These are phyloP conservation scores for Vicia sativa DNA, from an alignment of 306 rosid species.

Conservation along the genomic window DNA sequence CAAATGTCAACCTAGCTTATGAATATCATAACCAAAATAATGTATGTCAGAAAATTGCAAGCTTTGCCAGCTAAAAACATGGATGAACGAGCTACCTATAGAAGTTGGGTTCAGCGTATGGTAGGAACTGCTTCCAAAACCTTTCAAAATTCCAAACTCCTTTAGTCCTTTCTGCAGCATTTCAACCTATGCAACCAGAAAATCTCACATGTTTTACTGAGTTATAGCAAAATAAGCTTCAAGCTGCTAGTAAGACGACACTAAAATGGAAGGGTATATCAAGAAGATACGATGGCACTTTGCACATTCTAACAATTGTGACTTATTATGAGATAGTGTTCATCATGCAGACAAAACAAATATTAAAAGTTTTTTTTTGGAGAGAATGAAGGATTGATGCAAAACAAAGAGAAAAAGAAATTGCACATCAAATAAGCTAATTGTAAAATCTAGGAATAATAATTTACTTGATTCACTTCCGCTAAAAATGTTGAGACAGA, in stretches of 20 bases:
- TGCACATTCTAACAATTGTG: constrained; percentile 17
- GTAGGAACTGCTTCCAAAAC: constrained; percentile 56
- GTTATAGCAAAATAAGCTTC: constrained; percentile 25
- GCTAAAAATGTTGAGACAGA: constrained; percentile 5
- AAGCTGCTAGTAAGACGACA: constrained; percentile 34
- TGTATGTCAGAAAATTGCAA: constrained; percentile 13
- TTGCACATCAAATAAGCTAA: background rate
- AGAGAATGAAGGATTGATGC: background rate
- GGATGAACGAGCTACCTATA: constrained; percentile 58
- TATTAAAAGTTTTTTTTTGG: background rate
- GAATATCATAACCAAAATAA: constrained; percentile 8
- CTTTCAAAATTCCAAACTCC: constrained; percentile 76
- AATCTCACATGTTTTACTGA: constrained; percentile 29
- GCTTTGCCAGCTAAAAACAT: constrained; percentile 22
- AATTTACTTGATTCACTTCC: constrained; percentile 17
- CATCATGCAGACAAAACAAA: constrained; percentile 10
- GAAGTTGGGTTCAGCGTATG: constrained; percentile 92
- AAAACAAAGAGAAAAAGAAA: constrained; percentile 11
- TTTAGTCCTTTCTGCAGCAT: constrained; percentile 81
- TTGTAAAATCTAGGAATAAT: constrained; percentile 4
- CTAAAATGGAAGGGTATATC: constrained; percentile 10
- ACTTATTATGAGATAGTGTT: constrained; percentile 4
- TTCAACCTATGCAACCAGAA: constrained; percentile 58
- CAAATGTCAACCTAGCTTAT: constrained; percentile 28
- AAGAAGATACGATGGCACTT: constrained; percentile 17